These are phyloP conservation scores for Oryza nivara DNA, from an alignment of 176 grass and related monocot genomes.

Conservation along the genomic window DNA sequence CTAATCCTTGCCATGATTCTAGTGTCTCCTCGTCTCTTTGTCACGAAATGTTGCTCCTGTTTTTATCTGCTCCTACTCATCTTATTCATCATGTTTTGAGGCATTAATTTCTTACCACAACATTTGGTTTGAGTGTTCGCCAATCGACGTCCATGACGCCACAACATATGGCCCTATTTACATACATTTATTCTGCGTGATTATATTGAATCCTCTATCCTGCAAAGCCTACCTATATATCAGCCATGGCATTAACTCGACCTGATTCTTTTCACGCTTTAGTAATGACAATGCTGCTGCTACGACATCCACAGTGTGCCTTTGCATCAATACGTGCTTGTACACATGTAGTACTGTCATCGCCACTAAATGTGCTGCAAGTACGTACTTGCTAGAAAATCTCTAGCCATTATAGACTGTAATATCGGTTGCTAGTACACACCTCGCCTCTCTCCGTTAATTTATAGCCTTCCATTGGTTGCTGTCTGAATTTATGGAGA, in stretches of 20 bases:
- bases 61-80: slow-evolving; percentile 6
- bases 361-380: slow-evolving; percentile 24
- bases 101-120: background rate
- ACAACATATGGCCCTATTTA: background rate
- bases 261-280: background rate
- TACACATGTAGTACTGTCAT: background rate
- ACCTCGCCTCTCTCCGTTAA: slow-evolving; percentile 11
- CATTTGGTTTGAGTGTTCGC: background rate
- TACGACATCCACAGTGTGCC: background rate
- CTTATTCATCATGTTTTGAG: background rate
- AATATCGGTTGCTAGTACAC: background rate
- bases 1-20: slow-evolving; percentile 34
- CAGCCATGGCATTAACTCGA: background rate
- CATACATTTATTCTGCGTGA: background rate
- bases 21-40: background rate
- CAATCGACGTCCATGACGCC: background rate
- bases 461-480: background rate
- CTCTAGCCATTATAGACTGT: slow-evolving; percentile 10
- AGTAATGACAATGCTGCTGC: background rate
- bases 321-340: background rate
- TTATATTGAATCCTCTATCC: slow-evolving; percentile 13
- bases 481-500: slow-evolving; percentile 29
- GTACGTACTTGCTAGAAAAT: slow-evolving; percentile 6
- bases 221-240: background rate
- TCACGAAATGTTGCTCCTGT: background rate